Evolutionary conservation across 2,329 filamentous ascomycete species (phyloP).

Genomic region (Rutstroemia sp.): DNA sequence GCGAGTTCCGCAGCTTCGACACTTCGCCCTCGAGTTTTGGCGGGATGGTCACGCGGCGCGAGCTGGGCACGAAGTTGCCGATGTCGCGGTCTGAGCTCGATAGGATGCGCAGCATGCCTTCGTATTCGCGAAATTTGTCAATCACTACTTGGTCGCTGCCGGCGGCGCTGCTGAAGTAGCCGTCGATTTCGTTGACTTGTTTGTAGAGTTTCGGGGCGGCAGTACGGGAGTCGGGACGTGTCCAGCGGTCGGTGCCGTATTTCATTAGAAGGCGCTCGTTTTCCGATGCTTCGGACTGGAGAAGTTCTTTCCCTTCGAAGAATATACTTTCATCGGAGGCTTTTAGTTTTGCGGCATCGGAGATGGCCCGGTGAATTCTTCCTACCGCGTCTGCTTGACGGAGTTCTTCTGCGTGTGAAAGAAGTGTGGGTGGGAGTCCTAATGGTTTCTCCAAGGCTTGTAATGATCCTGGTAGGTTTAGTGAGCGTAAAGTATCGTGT

Average conservation of each 20-base stretch:
- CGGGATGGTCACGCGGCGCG: constrained; percentile 69
- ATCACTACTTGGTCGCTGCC: constrained; percentile 57
- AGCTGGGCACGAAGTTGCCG: constrained; percentile 84
- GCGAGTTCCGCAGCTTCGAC: constrained; percentile 64
- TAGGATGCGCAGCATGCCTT: constrained; percentile 67
- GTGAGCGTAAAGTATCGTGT: constrained; percentile 68
- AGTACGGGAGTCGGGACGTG: constrained; percentile 57
- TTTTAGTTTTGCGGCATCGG: constrained; percentile 87
- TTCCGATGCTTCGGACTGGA: constrained; percentile 75
- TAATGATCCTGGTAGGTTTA: constrained; percentile 85
- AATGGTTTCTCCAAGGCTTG: constrained; percentile 94
- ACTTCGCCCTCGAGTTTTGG: constrained; percentile 75
- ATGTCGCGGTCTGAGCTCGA: constrained; percentile 73
- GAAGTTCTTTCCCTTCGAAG: constrained; percentile 71
- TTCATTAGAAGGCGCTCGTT: constrained; percentile 68
- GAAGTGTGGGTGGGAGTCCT: constrained; percentile 74
- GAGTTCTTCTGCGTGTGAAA: constrained; percentile 90
- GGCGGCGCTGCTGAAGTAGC: constrained; percentile 70
- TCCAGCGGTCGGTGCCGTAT: constrained; percentile 85
- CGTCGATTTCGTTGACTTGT: constrained; percentile 61
- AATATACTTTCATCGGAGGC: constrained; percentile 70
- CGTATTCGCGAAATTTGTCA: constrained; percentile 70
- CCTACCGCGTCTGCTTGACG: constrained; percentile 82
- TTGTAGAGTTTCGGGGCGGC: constrained; percentile 45
- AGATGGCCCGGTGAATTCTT: constrained; percentile 69